Percentiles rank a stretch among this genome's conserved stretches.
These are phyloP conservation scores for Fusarium avenaceum DNA, from an alignment of 2,329 filamentous ascomycete genomes.

Conservation along the genomic window DNA sequence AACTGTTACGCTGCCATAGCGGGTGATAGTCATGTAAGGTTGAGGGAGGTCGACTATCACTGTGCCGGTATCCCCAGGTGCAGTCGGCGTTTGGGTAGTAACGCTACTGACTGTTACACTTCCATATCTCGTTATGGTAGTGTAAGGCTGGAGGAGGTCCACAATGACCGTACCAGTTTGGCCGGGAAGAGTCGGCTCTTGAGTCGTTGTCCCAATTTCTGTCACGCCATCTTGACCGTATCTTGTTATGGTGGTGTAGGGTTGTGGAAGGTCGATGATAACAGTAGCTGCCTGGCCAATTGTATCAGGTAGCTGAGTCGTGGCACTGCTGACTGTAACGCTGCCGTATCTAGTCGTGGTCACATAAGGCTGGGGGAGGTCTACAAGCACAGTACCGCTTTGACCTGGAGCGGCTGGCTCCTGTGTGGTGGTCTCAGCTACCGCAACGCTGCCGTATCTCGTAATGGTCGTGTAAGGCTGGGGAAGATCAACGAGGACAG, in stretches of 20 bases:
- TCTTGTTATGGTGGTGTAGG: too few species aligned
- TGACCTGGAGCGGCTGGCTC: neutral
- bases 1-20: neutral
- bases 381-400: neutral
- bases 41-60: neutral
- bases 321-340: neutral
- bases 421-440: neutral
- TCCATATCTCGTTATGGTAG: neutral
- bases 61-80: neutral
- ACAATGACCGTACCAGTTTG: conserved; percentile 2
- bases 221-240: too few species aligned
- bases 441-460: neutral
- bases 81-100: neutral
- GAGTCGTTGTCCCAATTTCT: too few species aligned
- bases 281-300: too few species aligned
- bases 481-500: neutral
- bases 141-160: neutral
- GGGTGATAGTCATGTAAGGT: neutral
- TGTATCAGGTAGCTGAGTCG: neutral
- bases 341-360: neutral
- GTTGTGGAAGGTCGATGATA: too few species aligned
- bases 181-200: neutral
- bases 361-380: neutral
- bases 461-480: neutral
- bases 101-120: neutral